Conservation (phyloP, 192 early-diverging fungal species). For the Coemansia sp. region DNA sequence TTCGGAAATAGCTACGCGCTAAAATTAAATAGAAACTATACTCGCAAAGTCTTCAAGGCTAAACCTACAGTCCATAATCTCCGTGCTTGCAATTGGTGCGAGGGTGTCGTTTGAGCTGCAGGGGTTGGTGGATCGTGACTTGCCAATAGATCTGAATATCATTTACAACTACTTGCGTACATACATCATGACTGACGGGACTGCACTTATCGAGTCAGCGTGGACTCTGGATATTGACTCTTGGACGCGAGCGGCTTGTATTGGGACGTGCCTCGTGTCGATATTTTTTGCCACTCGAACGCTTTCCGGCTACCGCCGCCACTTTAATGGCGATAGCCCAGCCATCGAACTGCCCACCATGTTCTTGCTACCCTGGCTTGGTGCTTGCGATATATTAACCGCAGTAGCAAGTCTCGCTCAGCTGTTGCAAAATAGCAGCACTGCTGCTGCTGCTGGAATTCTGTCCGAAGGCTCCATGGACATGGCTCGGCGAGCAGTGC, state of each 20-base stretch:
- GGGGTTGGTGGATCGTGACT: neutral
- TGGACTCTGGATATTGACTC: slow-evolving; percentile 3
- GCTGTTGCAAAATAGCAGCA: slow-evolving; percentile 2
- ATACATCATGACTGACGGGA: neutral
- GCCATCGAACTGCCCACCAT: slow-evolving; percentile 30
- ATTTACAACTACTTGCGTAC: neutral
- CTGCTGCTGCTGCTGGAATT: neutral
- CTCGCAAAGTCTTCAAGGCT: neutral
- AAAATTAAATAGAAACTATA: neutral
- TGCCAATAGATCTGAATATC: neutral
- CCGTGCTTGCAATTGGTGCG: neutral
- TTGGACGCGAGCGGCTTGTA: slow-evolving; percentile 14
- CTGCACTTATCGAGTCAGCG: neutral
- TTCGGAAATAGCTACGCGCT: neutral
- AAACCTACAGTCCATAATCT: neutral
- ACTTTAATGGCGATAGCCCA: slow-evolving; percentile 23
- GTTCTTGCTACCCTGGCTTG: slow-evolving; percentile 38
- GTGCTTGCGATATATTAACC: slow-evolving; percentile 21
- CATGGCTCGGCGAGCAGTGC: slow-evolving; percentile 15
- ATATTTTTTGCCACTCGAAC: slow-evolving; percentile 14
- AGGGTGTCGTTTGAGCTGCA: neutral
- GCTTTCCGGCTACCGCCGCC: slow-evolving; percentile 18
- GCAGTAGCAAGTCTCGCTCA: neutral
- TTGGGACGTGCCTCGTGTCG: slow-evolving; percentile 18
- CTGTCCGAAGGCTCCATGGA: neutral